Evolutionary conservation across 164 flowering plant species (phyloP).

Genomic region (Saururus chinensis): DNA sequence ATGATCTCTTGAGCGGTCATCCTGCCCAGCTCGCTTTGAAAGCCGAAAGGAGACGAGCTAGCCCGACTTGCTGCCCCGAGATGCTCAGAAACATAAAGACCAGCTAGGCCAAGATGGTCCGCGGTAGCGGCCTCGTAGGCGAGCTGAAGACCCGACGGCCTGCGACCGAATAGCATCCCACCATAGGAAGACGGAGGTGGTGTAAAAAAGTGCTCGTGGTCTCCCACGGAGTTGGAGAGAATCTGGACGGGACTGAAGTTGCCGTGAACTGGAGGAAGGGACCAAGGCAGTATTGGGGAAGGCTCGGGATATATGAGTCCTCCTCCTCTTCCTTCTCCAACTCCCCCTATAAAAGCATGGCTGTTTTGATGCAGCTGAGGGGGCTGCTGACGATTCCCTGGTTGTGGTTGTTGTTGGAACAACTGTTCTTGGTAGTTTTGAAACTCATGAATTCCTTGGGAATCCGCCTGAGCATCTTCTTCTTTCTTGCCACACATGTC

Average conservation of each 20-base stretch:
- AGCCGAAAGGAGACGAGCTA: constrained; percentile 43
- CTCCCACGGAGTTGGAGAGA: constrained; percentile 20
- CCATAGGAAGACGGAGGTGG: constrained; percentile 38
- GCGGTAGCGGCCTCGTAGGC: constrained; percentile 53
- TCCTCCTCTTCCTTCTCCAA: constrained; percentile 15
- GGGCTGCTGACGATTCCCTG: constrained; percentile 6
- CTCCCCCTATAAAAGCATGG: constrained; percentile 7
- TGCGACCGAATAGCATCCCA: constrained; percentile 36
- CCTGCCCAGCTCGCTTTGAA: constrained; percentile 63
- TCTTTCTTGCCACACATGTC: constrained; percentile 23
- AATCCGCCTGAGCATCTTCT: constrained; percentile 39
- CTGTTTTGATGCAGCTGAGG: constrained; percentile 21
- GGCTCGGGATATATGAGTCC: constrained; percentile 23
- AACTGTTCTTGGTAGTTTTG: constrained; percentile 39
- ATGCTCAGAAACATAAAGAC: constrained; percentile 34
- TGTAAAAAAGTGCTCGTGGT: constrained; percentile 23
- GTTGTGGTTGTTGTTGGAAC: constrained; percentile 25
- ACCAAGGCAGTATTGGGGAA: constrained; percentile 48
- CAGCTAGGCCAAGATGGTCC: constrained; percentile 31
- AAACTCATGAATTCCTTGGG: constrained; percentile 26
- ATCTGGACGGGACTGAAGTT: constrained; percentile 32
- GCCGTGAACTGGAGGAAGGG: constrained; percentile 38
- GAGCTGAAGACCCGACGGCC: constrained; percentile 38
- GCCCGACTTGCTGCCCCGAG: constrained; percentile 40
- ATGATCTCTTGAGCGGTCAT: constrained; percentile 93